Evolutionary conservation across 768 basidiomycete genomes (phyloP).

Genomic region (Naematelia aurantialba): DNA sequence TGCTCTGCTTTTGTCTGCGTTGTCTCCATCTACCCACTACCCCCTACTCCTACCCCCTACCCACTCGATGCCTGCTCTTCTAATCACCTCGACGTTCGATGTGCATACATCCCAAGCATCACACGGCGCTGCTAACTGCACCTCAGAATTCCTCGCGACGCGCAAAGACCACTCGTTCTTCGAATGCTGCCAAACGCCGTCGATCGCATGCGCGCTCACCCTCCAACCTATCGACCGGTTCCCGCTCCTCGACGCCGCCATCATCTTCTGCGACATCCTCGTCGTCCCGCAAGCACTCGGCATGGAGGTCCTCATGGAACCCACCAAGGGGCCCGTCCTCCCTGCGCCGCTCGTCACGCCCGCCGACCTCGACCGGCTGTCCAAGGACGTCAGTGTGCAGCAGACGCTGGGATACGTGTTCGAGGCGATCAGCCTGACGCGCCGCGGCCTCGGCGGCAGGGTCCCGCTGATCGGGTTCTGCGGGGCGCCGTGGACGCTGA

Average conservation of each 20-base stretch:
- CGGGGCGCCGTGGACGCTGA: conserved; percentile 97
- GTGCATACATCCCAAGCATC: no score
- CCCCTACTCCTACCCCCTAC: not conserved
- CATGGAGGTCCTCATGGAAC: conserved; percentile 79
- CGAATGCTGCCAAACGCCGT: conserved; percentile 88
- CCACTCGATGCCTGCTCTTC: not conserved
- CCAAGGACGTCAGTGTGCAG: conserved; percentile 58
- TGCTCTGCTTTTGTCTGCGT: not conserved
- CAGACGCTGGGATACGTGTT: conserved; percentile 91
- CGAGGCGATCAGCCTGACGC: conserved; percentile 80
- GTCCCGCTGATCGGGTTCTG: conserved; percentile 96
- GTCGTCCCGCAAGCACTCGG: conserved; percentile 98
- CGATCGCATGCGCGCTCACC: conserved; percentile 80
- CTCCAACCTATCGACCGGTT: conserved; percentile 90
- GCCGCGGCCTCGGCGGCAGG: conserved; percentile 73
- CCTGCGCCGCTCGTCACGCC: conserved; percentile 78
- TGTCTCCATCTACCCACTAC: not conserved
- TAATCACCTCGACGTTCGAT: no score
- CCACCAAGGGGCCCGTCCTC: conserved; percentile 70
- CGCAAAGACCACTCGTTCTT: conserved; percentile 89
- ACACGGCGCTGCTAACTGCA: no score
- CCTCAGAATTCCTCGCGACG: conserved; percentile 81
- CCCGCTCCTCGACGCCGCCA: conserved; percentile 82
- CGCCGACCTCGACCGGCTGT: conserved; percentile 57
- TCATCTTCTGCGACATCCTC: conserved; percentile 98